Percentiles rank a stretch among this genome's conserved stretches.
Evolutionary conservation across 164 flowering plant genomes (phyloP).

Genomic region (Piper betle): DNA sequence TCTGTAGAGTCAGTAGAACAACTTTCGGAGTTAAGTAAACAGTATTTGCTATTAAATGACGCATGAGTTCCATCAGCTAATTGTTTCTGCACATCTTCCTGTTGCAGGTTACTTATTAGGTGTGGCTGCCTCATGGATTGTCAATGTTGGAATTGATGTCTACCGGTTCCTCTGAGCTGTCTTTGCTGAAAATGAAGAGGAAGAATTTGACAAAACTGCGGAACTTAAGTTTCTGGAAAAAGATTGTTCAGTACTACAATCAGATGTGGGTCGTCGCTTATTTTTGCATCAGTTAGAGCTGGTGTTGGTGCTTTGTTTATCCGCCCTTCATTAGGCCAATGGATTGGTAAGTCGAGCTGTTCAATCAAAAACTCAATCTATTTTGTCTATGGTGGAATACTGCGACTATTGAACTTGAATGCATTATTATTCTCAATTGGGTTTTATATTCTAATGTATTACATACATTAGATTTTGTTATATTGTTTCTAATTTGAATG

Average conservation of each 20-base stretch:
- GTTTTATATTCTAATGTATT: too few relatives aligned
- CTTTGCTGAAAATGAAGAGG: too few relatives aligned
- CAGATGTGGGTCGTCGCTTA: slow-evolving; percentile 58
- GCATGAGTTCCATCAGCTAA: neutral
- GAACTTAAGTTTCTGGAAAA: too few relatives aligned
- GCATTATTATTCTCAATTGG: too few relatives aligned
- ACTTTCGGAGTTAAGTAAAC: too few relatives aligned
- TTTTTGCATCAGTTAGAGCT: slow-evolving; percentile 85
- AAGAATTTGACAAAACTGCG: slow-evolving; percentile 21
- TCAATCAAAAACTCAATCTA: too few relatives aligned
- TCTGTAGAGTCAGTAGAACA: too few relatives aligned
- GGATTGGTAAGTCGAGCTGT: too few relatives aligned
- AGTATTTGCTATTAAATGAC: neutral
- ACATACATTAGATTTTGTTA: too few relatives aligned
- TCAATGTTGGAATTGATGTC: slow-evolving; percentile 67
- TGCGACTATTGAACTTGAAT: neutral
- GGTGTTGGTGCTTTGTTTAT: slow-evolving; percentile 63
- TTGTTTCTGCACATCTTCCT: slow-evolving; percentile 2
- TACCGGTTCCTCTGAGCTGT: slow-evolving; percentile 36
- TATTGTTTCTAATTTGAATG: too few relatives aligned
- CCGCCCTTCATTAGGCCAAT: slow-evolving; percentile 79
- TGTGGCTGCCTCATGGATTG: slow-evolving; percentile 75
- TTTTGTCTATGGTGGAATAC: too few relatives aligned
- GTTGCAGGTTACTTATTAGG: slow-evolving; percentile 69
- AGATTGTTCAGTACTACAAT: slow-evolving; percentile 38